These are phyloP conservation scores for Keithomyces neogunnii DNA, from an alignment of 2,329 filamentous ascomycete genomes.

Conservation along the genomic window DNA sequence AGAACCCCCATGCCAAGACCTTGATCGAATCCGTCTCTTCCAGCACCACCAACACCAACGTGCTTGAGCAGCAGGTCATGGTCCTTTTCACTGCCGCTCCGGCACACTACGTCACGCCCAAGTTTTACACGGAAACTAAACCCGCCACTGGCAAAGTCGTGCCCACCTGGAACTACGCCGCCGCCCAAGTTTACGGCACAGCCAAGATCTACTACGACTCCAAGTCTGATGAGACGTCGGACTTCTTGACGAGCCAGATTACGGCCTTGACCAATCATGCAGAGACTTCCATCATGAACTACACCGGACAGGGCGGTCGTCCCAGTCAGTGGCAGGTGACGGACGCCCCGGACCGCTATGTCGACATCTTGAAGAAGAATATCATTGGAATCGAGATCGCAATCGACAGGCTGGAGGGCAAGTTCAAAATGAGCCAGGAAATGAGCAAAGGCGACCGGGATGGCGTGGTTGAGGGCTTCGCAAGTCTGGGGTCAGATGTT, in stretches of 20 bases:
- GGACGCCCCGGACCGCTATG: slow-evolving; percentile 48
- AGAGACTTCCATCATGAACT: slow-evolving; percentile 50
- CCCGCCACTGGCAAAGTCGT: slow-evolving; percentile 52
- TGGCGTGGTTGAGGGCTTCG: slow-evolving; percentile 51
- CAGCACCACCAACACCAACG: slow-evolving; percentile 10
- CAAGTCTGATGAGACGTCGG: slow-evolving; percentile 31
- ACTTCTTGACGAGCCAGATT: slow-evolving; percentile 44
- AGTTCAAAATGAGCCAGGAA: slow-evolving; percentile 63
- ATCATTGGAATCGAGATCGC: slow-evolving; percentile 54
- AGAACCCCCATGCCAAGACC: slow-evolving; percentile 56
- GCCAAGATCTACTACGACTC: slow-evolving; percentile 45
- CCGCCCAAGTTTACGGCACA: slow-evolving; percentile 54
- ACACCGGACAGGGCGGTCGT: slow-evolving; percentile 25
- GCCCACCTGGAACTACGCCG: slow-evolving; percentile 63
- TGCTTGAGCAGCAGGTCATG: slow-evolving; percentile 45
- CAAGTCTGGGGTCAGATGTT: slow-evolving; percentile 20
- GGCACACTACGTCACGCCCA: slow-evolving; percentile 60
- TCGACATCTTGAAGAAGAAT: slow-evolving; percentile 44
- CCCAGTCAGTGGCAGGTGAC: slow-evolving; percentile 42
- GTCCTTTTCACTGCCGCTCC: slow-evolving; percentile 51
- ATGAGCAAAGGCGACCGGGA: slow-evolving; percentile 40
- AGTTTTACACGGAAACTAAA: slow-evolving; percentile 60
- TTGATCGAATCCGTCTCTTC: slow-evolving; percentile 38
- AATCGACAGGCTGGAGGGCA: slow-evolving; percentile 47
- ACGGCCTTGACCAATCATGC: slow-evolving; percentile 40